These are phyloP conservation scores for Cnidoscolus chayamansa DNA, from an alignment of 441 rosid species.

Conservation along the genomic window DNA sequence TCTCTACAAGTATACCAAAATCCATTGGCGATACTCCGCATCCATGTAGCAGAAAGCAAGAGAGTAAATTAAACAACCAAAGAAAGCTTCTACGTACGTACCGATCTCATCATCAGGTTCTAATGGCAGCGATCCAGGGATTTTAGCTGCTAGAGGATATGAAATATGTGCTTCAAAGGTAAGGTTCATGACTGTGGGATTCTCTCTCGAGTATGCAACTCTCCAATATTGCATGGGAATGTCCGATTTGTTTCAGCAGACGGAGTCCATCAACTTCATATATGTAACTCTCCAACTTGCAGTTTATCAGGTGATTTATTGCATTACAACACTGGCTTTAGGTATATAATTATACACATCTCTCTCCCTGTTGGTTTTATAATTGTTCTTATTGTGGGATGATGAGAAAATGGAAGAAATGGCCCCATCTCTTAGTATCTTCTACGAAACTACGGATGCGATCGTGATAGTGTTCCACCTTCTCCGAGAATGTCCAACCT, in stretches of 20 bases:
- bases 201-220: too few relatives aligned
- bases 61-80: background rate
- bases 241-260: too few relatives aligned
- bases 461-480: background rate
- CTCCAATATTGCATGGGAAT: too few relatives aligned
- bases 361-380: too few relatives aligned
- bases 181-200: background rate
- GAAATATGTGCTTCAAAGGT: slow-evolving; percentile 11
- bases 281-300: too few relatives aligned
- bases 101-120: background rate
- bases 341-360: too few relatives aligned
- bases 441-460: background rate
- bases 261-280: too few relatives aligned
- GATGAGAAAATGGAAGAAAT: too few relatives aligned
- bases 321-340: too few relatives aligned
- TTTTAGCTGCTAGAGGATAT: background rate
- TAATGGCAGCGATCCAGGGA: background rate
- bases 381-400: too few relatives aligned
- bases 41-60: slow-evolving; percentile 2
- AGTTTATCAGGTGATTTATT: too few relatives aligned
- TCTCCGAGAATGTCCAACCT: background rate
- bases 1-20: slow-evolving; percentile 1
- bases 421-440: background rate
- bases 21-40: slow-evolving; percentile 6
- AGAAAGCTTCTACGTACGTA: background rate